These are phyloP conservation scores for Lolium rigidum DNA, from an alignment of 176 grass and related monocot genomes.

Conservation along the genomic window DNA sequence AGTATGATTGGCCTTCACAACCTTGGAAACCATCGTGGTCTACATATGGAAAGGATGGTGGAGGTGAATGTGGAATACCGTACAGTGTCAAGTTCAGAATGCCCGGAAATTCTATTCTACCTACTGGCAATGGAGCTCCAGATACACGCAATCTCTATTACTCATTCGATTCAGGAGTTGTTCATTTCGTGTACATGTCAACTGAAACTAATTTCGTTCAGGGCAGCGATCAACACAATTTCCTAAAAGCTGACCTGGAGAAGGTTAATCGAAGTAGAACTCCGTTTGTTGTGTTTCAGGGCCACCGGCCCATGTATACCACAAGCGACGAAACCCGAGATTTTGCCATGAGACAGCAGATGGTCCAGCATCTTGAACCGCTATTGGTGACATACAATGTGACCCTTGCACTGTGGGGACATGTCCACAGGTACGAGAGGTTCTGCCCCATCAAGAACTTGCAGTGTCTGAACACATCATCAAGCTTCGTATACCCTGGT, in stretches of 20 bases:
- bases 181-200: slow-evolving; percentile 94
- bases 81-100: slow-evolving; percentile 95
- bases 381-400: slow-evolving; percentile 83
- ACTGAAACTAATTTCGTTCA: slow-evolving; percentile 86
- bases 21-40: slow-evolving; percentile 90
- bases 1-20: slow-evolving; percentile 95
- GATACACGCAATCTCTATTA: slow-evolving; percentile 88
- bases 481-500: slow-evolving; percentile 68
- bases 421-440: slow-evolving; percentile 95
- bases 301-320: slow-evolving; percentile 96
- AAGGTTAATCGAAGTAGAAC: slow-evolving; percentile 84
- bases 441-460: slow-evolving; percentile 89
- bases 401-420: slow-evolving; percentile 92
- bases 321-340: slow-evolving; percentile 79
- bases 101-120: slow-evolving; percentile 81
- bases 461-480: slow-evolving; percentile 64
- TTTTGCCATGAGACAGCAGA: slow-evolving; percentile 56
- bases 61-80: slow-evolving; percentile 94
- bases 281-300: slow-evolving; percentile 88
- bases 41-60: slow-evolving; percentile 78
- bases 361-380: slow-evolving; percentile 80
- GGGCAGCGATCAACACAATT: slow-evolving; percentile 83
- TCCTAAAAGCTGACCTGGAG: slow-evolving; percentile 81
- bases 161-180: slow-evolving; percentile 84
- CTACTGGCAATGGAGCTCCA: slow-evolving; percentile 78